These are phyloP conservation scores for Lipomyces anomalus DNA, from an alignment of 805 yeast genomes.

Conservation along the genomic window DNA sequence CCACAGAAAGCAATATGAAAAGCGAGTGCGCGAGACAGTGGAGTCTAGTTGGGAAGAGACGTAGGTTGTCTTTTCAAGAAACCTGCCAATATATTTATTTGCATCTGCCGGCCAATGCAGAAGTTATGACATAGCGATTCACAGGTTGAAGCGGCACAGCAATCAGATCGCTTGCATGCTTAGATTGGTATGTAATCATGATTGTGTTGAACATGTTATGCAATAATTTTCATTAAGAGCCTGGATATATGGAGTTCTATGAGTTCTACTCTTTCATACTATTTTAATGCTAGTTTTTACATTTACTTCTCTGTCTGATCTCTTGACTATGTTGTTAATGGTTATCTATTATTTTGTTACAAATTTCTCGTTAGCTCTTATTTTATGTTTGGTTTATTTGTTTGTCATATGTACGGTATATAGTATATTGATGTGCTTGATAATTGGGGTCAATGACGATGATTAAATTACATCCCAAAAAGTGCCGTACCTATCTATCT, in stretches of 20 bases:
- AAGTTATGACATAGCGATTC: too few species aligned
- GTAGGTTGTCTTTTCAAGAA: background rate
- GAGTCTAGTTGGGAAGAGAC: constrained; percentile 76
- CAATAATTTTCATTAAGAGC: too few species aligned
- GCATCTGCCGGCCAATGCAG: background rate
- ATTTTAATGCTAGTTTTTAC: background rate
- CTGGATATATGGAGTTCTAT: too few species aligned
- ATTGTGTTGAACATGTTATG: too few species aligned
- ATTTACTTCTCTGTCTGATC: background rate
- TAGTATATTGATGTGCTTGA: constrained; percentile 1
- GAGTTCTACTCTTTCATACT: too few species aligned
- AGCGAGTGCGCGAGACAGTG: constrained; percentile 89
- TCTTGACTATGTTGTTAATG: background rate
- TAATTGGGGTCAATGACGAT: too few species aligned
- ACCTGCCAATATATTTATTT: background rate
- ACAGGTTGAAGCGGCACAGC: too few species aligned
- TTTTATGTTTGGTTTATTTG: constrained; percentile 2
- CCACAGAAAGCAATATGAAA: constrained; percentile 85
- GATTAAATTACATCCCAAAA: too few species aligned
- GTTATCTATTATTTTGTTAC: constrained; percentile 1
- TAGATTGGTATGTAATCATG: too few species aligned
- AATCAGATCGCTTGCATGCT: too few species aligned
- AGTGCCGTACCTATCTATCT: too few species aligned
- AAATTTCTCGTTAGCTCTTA: background rate
- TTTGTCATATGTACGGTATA: background rate